Base-by-base conservation (phyloP, 331 rosid species). In the Acacia concinna region DNA sequence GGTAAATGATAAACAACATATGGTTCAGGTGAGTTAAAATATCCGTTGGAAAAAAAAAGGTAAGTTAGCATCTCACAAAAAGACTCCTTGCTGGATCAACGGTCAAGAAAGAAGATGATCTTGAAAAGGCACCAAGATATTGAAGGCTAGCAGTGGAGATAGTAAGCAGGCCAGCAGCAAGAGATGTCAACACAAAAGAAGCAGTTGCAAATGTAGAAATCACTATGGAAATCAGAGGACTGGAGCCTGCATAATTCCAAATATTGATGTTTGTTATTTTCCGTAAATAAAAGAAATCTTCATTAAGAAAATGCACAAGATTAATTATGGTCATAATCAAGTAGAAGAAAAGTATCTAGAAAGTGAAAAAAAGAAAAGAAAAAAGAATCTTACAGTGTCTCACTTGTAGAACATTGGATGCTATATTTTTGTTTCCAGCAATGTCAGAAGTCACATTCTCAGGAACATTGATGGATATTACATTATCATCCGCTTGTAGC, bases 381-480 rank as follows among this genome's bases (percentile, higher is more conserved):
- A 35, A 35, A 52, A 2, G 6, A 81, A 35, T 80, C 98, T 94
- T 92, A 94, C 98, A 94, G 81, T 90, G 98, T 87, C 88, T 87
- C 88, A 94, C 93, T 88, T 83, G 88, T 68, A 94, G 92, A 87
- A 89, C 89, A 90, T 92, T 92, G 79, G 98, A 94, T 75, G 96
- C 90, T 28, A 91, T 85, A 84, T 94, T 94, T 86, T 77, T 84
- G 85, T 94, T 94, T 79, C 97, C 98, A 51, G 97, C 87, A 82
- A 94, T 86, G 82, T 94, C 98, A 2, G 13, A 71, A 1, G 98
- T 89, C 73, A 81, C 82, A 54, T 92, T 94, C 82, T 86, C 97
- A 1, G 97, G 98, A 76, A 94, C 91, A 59, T 79, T 77, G 80
- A 92, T 83, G 44, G 83, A 85, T 62, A 94, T 80, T 28, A 84